Percentiles rank a stretch among this genome's conserved stretches.
phyloP scores from a whole-genome alignment of 257 asterid genomes.

The Plectranthus barbatus region DNA sequence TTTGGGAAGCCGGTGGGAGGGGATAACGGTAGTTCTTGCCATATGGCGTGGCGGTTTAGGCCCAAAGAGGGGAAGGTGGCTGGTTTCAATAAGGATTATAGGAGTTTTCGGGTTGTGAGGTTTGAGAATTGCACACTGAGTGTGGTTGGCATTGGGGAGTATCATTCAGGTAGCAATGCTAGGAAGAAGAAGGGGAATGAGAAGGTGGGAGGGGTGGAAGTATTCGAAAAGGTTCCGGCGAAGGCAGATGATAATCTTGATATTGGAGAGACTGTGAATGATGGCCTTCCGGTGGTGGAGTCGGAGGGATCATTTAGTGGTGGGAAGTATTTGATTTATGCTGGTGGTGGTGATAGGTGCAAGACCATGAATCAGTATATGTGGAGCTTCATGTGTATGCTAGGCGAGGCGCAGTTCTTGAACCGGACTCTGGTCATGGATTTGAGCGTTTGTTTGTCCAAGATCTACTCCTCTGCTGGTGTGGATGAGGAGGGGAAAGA shows the following conservation, averaged over 20 bases:
- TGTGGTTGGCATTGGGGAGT: conserved; percentile 63
- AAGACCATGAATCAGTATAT: conserved; percentile 69
- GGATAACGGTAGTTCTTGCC: conserved; percentile 51
- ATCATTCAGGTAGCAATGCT: conserved; percentile 84
- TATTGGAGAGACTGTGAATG: conserved; percentile 48
- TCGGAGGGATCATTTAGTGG: conserved; percentile 48
- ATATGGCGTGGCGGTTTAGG: conserved; percentile 94
- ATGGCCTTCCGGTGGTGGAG: conserved; percentile 42
- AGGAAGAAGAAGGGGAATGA: conserved; percentile 50
- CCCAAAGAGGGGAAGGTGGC: conserved; percentile 62
- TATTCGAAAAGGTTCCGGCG: conserved; percentile 30
- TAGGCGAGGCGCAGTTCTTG: conserved; percentile 89
- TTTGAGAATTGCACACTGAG: conserved; percentile 55
- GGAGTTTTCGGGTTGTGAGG: conserved; percentile 50
- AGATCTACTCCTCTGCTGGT: conserved; percentile 54
- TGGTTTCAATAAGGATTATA: conserved; percentile 56
- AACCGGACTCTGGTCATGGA: conserved; percentile 88
- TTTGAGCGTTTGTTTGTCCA: conserved; percentile 58
- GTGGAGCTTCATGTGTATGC: conserved; percentile 78
- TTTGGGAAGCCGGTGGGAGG: conserved; percentile 84
- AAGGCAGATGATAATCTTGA: conserved; percentile 21
- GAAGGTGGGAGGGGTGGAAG: conserved; percentile 8
- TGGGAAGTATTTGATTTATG: conserved; percentile 65
- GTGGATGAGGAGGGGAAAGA: conserved; percentile 81
- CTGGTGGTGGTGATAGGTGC: conserved; percentile 84